Base-by-base conservation (phyloP, 83 land plant genomes). In the Diphasiastrum complanatum region DNA sequence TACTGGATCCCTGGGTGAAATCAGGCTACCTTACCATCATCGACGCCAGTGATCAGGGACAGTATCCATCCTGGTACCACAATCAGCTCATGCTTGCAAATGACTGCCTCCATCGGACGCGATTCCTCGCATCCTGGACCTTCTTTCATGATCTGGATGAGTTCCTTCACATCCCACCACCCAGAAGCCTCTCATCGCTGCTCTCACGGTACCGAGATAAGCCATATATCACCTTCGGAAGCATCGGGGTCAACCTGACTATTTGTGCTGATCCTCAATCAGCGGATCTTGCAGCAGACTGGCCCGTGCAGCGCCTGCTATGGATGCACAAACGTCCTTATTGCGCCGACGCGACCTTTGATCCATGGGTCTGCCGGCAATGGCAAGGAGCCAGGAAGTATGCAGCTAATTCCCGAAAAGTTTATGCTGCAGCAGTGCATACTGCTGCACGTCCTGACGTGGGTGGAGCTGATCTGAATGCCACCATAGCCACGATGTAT, bases 141-240 rank as follows among this genome's bases (percentile, higher is more conserved):
- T 50, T 64, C 43, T 50, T 64, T 38, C 50, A 48, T 22, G 66
- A 64, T 14, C 50, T 64, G 28, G 66, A 64, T 28, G 66, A 64
- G 25, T 50, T 64, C 26, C 4, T 64, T 3, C 66, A 64, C 33
- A 50, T 64, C 10, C 57, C 36, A 18, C 19, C 66, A 10, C 58
- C 66, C 0, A 33, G 33, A 12, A 64, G 40, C 1, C 30, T 64
- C 27, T 35, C n/a, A 1, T 33, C 43, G 30, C 66, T 64, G 1
- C 37, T 64, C 8, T 10, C 22, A 1, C 26, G 50, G 27, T 26
- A 50, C 30, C 26, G 16, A 11, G 66, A 64, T 0, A 38, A 20
- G 2, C 66, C 66, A 26, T 64, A 56, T 53, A 23, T 64, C 12
- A 64, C 60, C 0, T 8, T 64, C 28, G 66, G 56, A 20, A 64